These are phyloP conservation scores for Cryptosporidium ryanae DNA, from an alignment of 169 alveolate species.

Conservation along the genomic window DNA sequence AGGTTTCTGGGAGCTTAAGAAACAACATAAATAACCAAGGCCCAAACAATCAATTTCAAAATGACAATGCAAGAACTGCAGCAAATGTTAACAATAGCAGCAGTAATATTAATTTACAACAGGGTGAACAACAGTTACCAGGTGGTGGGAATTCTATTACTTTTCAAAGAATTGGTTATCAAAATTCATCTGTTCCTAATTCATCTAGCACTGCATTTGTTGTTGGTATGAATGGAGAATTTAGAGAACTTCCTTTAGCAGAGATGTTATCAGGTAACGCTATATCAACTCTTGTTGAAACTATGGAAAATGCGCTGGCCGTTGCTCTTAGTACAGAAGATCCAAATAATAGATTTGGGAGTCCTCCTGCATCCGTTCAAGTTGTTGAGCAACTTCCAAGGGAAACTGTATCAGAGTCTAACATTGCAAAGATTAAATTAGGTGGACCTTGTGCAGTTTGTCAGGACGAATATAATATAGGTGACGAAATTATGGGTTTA, in stretches of 20 bases:
- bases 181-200: neutral
- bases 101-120: neutral
- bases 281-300: conserved; percentile 51
- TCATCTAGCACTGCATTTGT: conserved; percentile 28
- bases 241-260: conserved; percentile 57
- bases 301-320: conserved; percentile 85
- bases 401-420: conserved; percentile 78
- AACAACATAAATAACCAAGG: neutral
- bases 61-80: neutral
- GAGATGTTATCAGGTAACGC: conserved; percentile 49
- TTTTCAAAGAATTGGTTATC: neutral
- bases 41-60: neutral
- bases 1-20: conserved; percentile 30
- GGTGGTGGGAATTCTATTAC: neutral
- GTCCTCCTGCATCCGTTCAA: conserved; percentile 86
- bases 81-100: neutral
- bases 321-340: conserved; percentile 81
- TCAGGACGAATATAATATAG: conserved; percentile 82
- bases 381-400: conserved; percentile 81
- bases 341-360: conserved; percentile 86
- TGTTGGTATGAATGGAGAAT: conserved; percentile 58
- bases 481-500: conserved; percentile 82
- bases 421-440: conserved; percentile 21
- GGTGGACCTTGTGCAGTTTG: conserved; percentile 86
- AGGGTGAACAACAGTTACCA: conserved; percentile 3